These are phyloP conservation scores for Coleophoma eucalyptorum DNA, from an alignment of 2,329 filamentous ascomycete species.

Conservation along the genomic window DNA sequence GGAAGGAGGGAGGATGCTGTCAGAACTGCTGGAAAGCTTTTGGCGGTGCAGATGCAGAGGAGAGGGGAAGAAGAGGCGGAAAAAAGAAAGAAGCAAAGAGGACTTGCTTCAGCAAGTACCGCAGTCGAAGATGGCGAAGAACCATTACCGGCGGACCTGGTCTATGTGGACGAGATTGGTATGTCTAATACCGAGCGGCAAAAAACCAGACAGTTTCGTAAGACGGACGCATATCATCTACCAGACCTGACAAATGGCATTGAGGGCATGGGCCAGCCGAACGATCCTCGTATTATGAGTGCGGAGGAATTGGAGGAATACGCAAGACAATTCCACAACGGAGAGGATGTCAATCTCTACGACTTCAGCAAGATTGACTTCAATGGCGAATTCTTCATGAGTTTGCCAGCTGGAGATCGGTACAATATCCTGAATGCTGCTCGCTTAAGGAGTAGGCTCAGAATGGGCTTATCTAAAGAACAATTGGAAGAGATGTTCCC, in stretches of 20 bases:
- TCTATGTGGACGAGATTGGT: conserved; percentile 88
- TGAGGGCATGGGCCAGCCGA: conserved; percentile 79
- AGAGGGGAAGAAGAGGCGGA: conserved; percentile 80
- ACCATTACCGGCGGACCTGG: conserved; percentile 63
- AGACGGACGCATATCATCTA: conserved; percentile 92
- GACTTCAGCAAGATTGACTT: conserved; percentile 99
- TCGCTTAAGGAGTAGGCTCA: conserved; percentile 76
- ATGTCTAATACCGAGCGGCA: conserved; percentile 75
- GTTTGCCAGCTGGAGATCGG: conserved; percentile 80
- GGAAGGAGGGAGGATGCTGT: conserved; percentile 90
- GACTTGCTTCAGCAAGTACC: conserved; percentile 27
- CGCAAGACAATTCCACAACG: conserved; percentile 84
- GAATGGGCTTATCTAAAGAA: conserved; percentile 96
- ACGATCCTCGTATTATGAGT: conserved; percentile 95
- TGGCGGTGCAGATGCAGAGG: conserved; percentile 92
- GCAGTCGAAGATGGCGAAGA: conserved; percentile 57
- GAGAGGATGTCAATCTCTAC: conserved; percentile 87
- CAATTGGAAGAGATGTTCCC: conserved; percentile 97
- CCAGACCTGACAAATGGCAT: conserved; percentile 79
- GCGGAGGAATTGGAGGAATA: conserved; percentile 93
- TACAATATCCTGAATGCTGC: conserved; percentile 98
- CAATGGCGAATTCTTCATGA: conserved; percentile 91
- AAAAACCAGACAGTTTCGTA: conserved; percentile 75
- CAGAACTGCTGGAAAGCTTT: conserved; percentile 82
- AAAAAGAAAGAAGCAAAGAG: conserved; percentile 48